phyloP scores from a whole-genome alignment of 1,139 yeast species.

The Candida pseudoviswanathii region DNA sequence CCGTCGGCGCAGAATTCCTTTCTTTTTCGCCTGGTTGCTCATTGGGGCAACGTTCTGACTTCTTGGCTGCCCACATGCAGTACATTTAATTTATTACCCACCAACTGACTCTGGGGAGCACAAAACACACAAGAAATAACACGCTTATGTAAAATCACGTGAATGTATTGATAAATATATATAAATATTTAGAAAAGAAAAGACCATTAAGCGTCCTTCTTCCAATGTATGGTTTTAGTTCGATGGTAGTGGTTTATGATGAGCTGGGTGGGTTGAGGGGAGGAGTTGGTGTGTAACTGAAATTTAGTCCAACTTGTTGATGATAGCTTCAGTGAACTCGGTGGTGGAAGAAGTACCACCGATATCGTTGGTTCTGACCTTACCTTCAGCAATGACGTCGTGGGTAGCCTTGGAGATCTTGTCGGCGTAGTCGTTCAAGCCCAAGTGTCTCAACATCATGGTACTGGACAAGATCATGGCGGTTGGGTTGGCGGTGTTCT shows the following conservation, averaged over 20 bases:
- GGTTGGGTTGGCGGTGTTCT: conserved; percentile 96
- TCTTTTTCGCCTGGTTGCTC: background rate
- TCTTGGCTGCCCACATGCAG: background rate
- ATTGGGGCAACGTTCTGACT: background rate
- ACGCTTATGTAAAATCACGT: conserved; percentile 1
- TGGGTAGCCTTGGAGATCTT: conserved; percentile 86
- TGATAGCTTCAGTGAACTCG: conserved; percentile 87
- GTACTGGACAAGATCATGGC: conserved; percentile 92
- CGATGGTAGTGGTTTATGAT: too few species aligned
- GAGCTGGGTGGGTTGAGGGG: too few species aligned
- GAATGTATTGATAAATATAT: background rate
- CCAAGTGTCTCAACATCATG: conserved; percentile 93
- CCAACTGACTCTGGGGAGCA: background rate
- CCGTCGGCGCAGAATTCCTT: too few species aligned
- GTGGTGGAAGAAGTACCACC: conserved; percentile 90
- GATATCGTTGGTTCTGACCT: conserved; percentile 77
- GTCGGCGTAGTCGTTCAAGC: conserved; percentile 82
- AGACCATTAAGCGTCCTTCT: background rate
- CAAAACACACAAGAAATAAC: too few species aligned
- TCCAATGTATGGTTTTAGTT: too few species aligned
- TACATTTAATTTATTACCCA: background rate
- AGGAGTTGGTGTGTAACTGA: background rate
- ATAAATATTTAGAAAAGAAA: background rate
- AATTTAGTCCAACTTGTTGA: conserved; percentile 51
- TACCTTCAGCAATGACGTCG: conserved; percentile 86